Percentiles rank a stretch among this genome's conserved stretches.
Conservation (phyloP, 176 grass and related monocot species). For the Lolium rigidum region DNA sequence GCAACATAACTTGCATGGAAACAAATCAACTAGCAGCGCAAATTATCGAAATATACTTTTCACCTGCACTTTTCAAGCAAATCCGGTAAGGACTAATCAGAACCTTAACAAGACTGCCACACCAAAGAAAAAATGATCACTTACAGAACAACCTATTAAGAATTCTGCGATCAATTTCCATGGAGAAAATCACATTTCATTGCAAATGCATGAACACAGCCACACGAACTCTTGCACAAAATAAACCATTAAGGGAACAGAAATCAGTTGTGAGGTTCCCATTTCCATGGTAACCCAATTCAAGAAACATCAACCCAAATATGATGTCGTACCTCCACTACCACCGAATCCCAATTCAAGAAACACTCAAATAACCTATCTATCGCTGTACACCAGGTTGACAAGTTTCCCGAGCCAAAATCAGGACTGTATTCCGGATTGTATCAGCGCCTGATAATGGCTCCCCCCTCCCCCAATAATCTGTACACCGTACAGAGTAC, state of each 20-base stretch:
- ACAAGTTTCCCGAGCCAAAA: conserved; percentile 1
- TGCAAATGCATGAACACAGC: background rate
- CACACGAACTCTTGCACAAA: background rate
- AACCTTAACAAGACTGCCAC: background rate
- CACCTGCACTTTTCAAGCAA: background rate
- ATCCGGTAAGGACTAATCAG: background rate
- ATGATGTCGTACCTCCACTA: background rate
- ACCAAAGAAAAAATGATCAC: background rate
- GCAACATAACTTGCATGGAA: background rate
- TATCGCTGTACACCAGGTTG: background rate
- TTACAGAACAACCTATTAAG: conserved; percentile 24
- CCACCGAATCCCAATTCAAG: background rate
- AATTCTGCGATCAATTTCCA: background rate
- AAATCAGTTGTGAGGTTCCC: background rate
- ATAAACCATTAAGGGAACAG: background rate
- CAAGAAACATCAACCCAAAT: conserved; percentile 14
- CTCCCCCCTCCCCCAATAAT: too few species aligned
- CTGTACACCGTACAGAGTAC: too few species aligned
- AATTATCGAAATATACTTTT: background rate
- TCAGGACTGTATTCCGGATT: too few species aligned
- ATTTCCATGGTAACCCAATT: conserved; percentile 9
- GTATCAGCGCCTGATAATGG: too few species aligned
- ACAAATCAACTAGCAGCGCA: background rate
- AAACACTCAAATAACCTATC: background rate
- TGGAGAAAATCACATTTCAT: background rate